Percentiles rank a stretch among this genome's conserved stretches.
Evolutionary conservation across 192 early-diverging fungal species (phyloP).

Genomic region (Borealophlyctis nickersoniae): DNA sequence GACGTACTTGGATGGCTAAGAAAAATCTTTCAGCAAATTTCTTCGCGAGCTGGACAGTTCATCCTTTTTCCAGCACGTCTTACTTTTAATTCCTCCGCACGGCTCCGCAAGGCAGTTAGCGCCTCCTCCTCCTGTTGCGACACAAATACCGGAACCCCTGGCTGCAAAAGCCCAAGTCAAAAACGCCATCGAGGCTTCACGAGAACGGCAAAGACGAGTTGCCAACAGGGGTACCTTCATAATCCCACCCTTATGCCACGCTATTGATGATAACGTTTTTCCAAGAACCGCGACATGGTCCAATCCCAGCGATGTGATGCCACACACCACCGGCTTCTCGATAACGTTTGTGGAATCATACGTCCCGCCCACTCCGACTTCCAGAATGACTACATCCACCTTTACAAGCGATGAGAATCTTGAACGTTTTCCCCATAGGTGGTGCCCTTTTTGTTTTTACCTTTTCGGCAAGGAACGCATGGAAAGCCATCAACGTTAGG

Average conservation of each 20-base stretch:
- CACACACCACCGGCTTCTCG: constrained; percentile 46
- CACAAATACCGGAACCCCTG: constrained; percentile 65
- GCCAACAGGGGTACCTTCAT: constrained; percentile 47
- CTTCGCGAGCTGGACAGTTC: no score
- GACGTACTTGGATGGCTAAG: neutral
- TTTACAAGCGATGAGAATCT: constrained; percentile 2
- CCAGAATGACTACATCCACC: constrained; percentile 74
- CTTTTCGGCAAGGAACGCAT: constrained; percentile 77
- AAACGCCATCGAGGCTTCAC: no score
- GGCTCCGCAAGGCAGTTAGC: constrained; percentile 60
- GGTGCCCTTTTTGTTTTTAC: no score
- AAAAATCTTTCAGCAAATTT: no score
- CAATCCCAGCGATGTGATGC: constrained; percentile 72
- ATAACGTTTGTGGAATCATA: constrained; percentile 86
- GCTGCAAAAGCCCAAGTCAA: constrained; percentile 24
- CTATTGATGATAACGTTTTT: constrained; percentile 68
- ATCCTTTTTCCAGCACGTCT: neutral
- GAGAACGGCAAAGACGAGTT: neutral
- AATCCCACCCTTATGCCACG: constrained; percentile 77
- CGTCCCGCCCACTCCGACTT: constrained; percentile 80
- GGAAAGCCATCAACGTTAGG: constrained; percentile 86
- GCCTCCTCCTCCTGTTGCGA: constrained; percentile 70
- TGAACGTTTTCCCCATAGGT: constrained; percentile 5
- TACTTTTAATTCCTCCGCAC: constrained; percentile 68
- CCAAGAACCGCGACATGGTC: constrained; percentile 76